These are phyloP conservation scores for Lophium mytilinum DNA, from an alignment of 495 filamentous ascomycete species.

Conservation along the genomic window DNA sequence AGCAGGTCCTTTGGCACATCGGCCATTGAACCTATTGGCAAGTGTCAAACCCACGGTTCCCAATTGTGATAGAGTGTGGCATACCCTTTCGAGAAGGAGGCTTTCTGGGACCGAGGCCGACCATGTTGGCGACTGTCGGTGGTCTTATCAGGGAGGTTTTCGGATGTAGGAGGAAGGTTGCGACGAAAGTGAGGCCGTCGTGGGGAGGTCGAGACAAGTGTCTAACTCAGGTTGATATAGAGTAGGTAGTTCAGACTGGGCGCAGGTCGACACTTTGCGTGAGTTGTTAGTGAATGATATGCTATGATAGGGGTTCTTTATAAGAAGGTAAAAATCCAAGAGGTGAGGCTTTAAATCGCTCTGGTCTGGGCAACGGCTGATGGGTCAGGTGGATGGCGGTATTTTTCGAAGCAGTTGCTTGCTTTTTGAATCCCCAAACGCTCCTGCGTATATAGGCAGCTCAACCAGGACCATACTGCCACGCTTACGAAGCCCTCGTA, in stretches of 20 bases:
- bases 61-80: neutral
- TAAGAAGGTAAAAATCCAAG: slow-evolving; percentile 3
- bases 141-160: neutral
- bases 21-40: slow-evolving; percentile 56
- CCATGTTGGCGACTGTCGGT: slow-evolving; percentile 7
- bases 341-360: neutral
- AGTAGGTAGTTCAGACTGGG: neutral
- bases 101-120: slow-evolving; percentile 9
- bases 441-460: too few relatives aligned
- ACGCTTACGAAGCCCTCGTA: slow-evolving; percentile 20
- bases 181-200: neutral
- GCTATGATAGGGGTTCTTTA: slow-evolving; percentile 8
- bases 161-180: neutral
- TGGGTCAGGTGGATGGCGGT: too few relatives aligned
- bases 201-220: neutral
- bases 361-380: neutral
- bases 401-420: too few relatives aligned
- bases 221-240: neutral
- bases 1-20: slow-evolving; percentile 79
- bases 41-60: slow-evolving; percentile 17
- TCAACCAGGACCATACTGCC: too few relatives aligned
- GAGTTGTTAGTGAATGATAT: neutral
- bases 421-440: too few relatives aligned
- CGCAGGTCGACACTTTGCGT: neutral
- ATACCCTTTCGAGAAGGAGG: slow-evolving; percentile 23